Percentiles rank a stretch among this genome's conserved stretches.
Conservation (phyloP, 2,329 filamentous ascomycete species). For the Aspergillus sp. region DNA sequence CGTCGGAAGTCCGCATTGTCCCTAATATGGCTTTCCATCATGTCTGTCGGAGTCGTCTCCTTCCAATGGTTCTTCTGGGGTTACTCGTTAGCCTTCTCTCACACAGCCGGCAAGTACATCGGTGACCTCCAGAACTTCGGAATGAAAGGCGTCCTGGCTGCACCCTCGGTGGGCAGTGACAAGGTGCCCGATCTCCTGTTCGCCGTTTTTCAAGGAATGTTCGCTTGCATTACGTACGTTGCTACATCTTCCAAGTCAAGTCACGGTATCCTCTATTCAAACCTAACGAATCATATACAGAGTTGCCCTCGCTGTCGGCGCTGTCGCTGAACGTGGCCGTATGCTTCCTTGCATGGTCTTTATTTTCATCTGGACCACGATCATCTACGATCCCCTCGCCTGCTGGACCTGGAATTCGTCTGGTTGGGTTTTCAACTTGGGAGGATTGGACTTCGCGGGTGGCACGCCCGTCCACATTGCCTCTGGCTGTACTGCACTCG, state of each 20-base stretch:
- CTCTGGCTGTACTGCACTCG: slow-evolving; percentile 78
- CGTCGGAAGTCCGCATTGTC: slow-evolving; percentile 86
- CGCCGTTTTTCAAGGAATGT: slow-evolving; percentile 65
- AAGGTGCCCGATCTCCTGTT: slow-evolving; percentile 81
- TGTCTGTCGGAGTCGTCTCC: slow-evolving; percentile 73
- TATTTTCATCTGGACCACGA: slow-evolving; percentile 88
- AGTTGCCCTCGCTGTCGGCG: slow-evolving; percentile 79
- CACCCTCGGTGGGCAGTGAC: slow-evolving; percentile 70
- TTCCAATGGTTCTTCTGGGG: slow-evolving; percentile 99
- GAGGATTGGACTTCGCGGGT: slow-evolving; percentile 83
- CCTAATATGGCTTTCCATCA: slow-evolving; percentile 80
- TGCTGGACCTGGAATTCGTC: slow-evolving; percentile 91
- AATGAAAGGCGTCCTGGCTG: slow-evolving; percentile 71
- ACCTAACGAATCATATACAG: slow-evolving; percentile 39
- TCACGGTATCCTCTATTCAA: background rate
- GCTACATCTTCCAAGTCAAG: background rate
- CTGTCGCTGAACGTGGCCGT: slow-evolving; percentile 80
- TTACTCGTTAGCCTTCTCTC: slow-evolving; percentile 79
- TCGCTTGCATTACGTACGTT: slow-evolving; percentile 76
- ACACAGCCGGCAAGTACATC: slow-evolving; percentile 72
- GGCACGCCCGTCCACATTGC: slow-evolving; percentile 89
- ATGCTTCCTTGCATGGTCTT: slow-evolving; percentile 88
- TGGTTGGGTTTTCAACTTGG: slow-evolving; percentile 78
- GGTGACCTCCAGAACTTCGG: slow-evolving; percentile 79
- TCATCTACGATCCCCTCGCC: slow-evolving; percentile 89